Percentiles rank a stretch among this genome's conserved stretches.
Evolutionary conservation across 169 alveolate genomes (phyloP).

Genomic region (Plasmodium coatneyi): DNA sequence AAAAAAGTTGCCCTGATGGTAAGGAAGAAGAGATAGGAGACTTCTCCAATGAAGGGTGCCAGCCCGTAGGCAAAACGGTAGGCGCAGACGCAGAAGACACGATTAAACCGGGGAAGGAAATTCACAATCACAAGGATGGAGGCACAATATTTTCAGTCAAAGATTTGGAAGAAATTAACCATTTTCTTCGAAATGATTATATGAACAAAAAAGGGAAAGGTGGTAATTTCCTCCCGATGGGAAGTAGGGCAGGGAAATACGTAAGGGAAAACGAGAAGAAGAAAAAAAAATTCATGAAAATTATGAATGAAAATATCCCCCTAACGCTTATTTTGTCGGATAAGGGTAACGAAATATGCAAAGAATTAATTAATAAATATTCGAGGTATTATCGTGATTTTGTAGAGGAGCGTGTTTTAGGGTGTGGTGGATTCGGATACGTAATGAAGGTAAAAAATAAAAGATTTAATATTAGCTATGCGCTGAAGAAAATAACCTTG

Average conservation of each 20-base stretch:
- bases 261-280: constrained; percentile 41
- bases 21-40: not conserved
- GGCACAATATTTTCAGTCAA: constrained; percentile 12
- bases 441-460: constrained; percentile 84
- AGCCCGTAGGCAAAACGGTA: not conserved
- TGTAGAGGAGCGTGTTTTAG: constrained; percentile 82
- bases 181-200: constrained; percentile 17
- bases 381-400: constrained; percentile 86
- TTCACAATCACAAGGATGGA: not conserved
- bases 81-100: not conserved
- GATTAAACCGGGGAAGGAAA: not conserved
- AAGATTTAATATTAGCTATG: constrained; percentile 83
- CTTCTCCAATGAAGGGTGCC: not conserved
- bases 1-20: not conserved
- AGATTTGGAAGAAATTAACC: constrained; percentile 49
- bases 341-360: constrained; percentile 70
- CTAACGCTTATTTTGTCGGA: constrained; percentile 24
- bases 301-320: constrained; percentile 60
- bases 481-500: constrained; percentile 83
- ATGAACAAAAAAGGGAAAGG: constrained; percentile 8
- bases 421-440: constrained; percentile 89
- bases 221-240: not conserved
- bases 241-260: constrained; percentile 6
- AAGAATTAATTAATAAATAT: constrained; percentile 59
- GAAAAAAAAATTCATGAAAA: constrained; percentile 35